Conservation (phyloP, 352 stramenopile genomes). For the Pythium pyrilobum region DNA sequence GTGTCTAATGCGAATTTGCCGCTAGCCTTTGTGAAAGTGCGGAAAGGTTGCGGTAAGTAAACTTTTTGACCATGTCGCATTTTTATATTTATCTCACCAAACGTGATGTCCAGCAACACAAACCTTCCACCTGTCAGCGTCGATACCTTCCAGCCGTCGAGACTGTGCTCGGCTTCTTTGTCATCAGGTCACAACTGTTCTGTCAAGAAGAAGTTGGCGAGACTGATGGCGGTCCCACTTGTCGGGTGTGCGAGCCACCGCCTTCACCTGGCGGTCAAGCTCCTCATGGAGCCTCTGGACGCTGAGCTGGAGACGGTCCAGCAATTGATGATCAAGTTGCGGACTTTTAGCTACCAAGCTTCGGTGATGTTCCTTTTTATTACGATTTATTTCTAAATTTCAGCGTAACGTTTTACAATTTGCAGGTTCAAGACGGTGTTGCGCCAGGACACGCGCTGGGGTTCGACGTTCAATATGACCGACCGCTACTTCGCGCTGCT, state of each 20-base stretch:
- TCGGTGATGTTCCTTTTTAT: neutral
- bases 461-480: conserved; percentile 7
- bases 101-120: too few species aligned
- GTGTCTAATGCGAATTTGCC: too few species aligned
- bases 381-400: conserved; percentile 1
- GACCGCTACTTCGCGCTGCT: conserved; percentile 2
- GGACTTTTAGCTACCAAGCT: neutral
- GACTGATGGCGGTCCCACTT: neutral
- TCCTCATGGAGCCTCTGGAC: neutral
- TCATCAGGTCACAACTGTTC: conserved; percentile 15
- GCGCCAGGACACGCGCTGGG: conserved; percentile 14
- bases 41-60: too few species aligned
- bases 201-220: neutral
- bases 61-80: too few species aligned
- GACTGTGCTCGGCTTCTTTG: too few species aligned
- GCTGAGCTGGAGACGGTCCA: neutral
- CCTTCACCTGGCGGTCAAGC: neutral
- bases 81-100: too few species aligned
- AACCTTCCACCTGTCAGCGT: too few species aligned
- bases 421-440: conserved; percentile 6
- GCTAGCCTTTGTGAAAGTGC: too few species aligned
- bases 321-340: conserved; percentile 2
- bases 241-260: conserved; percentile 11
- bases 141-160: too few species aligned
- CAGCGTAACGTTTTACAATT: neutral